Evolutionary conservation across 192 early-diverging fungal species (phyloP), one percentile per base, ranked within the genome.

Genomic region (Allomyces arbusculus): DNA sequence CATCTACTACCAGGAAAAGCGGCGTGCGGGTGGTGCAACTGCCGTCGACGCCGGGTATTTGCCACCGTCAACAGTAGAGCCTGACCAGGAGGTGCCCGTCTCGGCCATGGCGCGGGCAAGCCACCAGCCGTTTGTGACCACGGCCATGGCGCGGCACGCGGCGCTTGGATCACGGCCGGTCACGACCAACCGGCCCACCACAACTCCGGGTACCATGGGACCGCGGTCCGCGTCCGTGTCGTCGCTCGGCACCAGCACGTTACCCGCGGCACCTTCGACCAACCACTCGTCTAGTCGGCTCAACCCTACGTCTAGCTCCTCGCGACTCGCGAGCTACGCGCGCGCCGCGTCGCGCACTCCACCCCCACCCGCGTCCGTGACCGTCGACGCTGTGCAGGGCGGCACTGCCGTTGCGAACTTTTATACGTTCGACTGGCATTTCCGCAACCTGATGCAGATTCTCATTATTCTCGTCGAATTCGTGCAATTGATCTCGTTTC

Each of bases 401-500:
- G 33, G 33, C 5, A 40, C 7, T 8, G 33, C 33, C 5, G 12
- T 58, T 1, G 3, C 50, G 16, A 16, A 8, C 3, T 58, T 58
- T 6, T 58, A 58, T 16, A 58, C 50, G 12, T 58, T 58, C 20
- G 50, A 58, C 16, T 58, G 50, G 50, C 12, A 74, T 8, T 79
- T 78, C 67, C 80, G 81, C 40, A 91, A 91, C 66, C 72, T 82
- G 61, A 72, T 91, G 22, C 88, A 91, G 70, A 77, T 89, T 19
- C 69, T 70, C 7, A 87, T 88, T 50, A 71, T 91, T 1, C 61
- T 86, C 28, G 77, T 87, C 23, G 89, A 91, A 68, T 88, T 91
- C 65, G 63, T 91, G 23, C 89, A 91, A 76, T 73, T 91, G 0
- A 69, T 88, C 61, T 84, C 86, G 10, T 91, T 89, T 62, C 88